phyloP scores from a whole-genome alignment of 371 early-diverging fungal genomes.

The Batrachochytrium dendrobatidis region DNA sequence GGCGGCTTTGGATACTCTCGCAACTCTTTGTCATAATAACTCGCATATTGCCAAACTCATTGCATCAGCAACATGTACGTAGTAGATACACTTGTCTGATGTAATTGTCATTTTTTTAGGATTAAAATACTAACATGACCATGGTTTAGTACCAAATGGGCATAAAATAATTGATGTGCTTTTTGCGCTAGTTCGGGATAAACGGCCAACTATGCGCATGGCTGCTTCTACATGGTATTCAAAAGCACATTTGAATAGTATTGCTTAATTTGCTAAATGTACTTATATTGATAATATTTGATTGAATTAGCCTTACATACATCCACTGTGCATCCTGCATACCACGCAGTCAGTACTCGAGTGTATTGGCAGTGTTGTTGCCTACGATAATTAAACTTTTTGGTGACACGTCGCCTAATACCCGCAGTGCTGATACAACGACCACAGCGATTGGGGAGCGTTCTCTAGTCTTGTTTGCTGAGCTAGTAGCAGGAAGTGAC shows the following conservation, averaged over 20 bases:
- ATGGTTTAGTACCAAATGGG: neutral
- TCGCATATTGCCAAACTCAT: conserved; percentile 12
- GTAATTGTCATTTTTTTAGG: too few relatives aligned
- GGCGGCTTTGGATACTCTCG: conserved; percentile 70
- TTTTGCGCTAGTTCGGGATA: conserved; percentile 55
- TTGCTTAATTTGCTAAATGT: conserved; percentile 2
- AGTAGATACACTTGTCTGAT: too few relatives aligned
- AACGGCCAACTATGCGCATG: conserved; percentile 57
- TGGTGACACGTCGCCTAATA: conserved; percentile 9
- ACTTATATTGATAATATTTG: too few relatives aligned
- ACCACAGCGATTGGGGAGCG: conserved; percentile 3
- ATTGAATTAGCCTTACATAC: conserved; percentile 62
- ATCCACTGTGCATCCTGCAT: conserved; percentile 57
- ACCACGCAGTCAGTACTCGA: conserved; percentile 44
- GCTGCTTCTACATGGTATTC: conserved; percentile 54
- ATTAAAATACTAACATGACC: too few relatives aligned
- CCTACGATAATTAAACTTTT: conserved; percentile 74
- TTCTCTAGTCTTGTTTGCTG: conserved; percentile 55
- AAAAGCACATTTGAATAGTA: conserved; percentile 3
- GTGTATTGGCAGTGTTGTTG: conserved; percentile 49
- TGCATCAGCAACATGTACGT: too few relatives aligned
- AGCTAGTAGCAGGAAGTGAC: conserved; percentile 66
- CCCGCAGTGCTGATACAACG: conserved; percentile 6
- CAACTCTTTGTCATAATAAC: conserved; percentile 60
- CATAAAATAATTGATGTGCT: conserved; percentile 18